Percentiles rank a stretch among this genome's conserved stretches.
phyloP scores from a whole-genome alignment of 2,329 filamentous ascomycete species.

The Dactylellina sp. region DNA sequence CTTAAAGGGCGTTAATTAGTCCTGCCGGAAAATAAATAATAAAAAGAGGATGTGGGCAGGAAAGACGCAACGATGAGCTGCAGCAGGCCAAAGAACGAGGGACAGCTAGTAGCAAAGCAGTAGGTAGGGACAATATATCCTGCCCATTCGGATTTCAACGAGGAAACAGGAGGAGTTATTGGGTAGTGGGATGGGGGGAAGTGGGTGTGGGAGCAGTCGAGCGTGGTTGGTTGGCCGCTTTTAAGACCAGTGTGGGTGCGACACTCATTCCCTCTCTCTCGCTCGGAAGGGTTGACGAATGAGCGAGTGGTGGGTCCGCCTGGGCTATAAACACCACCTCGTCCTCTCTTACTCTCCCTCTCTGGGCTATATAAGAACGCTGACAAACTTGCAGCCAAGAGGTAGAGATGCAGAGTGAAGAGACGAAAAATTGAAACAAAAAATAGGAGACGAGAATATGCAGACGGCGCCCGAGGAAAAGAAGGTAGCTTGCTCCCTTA shows the following conservation, averaged over 20 bases:
- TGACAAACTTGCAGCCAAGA: constrained; percentile 21
- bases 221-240: constrained; percentile 51
- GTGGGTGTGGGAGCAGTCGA: constrained; percentile 50
- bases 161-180: constrained; percentile 21
- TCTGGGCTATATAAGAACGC: constrained; percentile 6
- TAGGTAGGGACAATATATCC: constrained; percentile 22
- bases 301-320: constrained; percentile 51
- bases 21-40: constrained; percentile 47
- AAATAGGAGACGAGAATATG: background rate
- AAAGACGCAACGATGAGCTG: constrained; percentile 54
- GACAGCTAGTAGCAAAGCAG: constrained; percentile 44
- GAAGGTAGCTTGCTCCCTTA: constrained; percentile 13
- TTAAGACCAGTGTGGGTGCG: constrained; percentile 34
- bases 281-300: constrained; percentile 53
- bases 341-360: background rate
- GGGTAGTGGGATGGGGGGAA: constrained; percentile 24
- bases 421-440: no score
- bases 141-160: constrained; percentile 14
- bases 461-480: background rate
- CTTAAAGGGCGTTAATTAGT: constrained; percentile 36
- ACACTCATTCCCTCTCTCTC: constrained; percentile 23
- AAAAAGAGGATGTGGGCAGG: constrained; percentile 50
- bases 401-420: background rate
- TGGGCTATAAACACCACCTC: constrained; percentile 50
- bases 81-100: constrained; percentile 26